phyloP scores from a whole-genome alignment of 2,329 filamentous ascomycete species.

The Aspergillus clavatus region DNA sequence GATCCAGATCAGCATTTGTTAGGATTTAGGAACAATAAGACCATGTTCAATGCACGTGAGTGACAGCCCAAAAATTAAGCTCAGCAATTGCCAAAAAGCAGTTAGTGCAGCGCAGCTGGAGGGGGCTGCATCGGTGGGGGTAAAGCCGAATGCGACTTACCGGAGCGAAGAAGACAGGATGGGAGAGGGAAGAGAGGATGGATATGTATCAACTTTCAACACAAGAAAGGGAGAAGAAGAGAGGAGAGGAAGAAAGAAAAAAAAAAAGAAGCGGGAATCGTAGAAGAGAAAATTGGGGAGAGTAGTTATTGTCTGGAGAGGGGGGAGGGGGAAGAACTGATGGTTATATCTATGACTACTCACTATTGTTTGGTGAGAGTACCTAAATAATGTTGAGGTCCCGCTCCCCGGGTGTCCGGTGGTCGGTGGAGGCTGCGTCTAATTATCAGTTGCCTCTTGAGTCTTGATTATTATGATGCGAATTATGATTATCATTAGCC shows the following conservation, averaged over 20 bases:
- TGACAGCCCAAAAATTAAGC: conserved; percentile 12
- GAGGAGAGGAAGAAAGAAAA: conserved; percentile 2
- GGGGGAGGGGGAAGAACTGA: conserved; percentile 5
- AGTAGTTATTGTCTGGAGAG: too few species aligned
- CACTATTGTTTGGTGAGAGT: neutral
- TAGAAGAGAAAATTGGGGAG: conserved; percentile 4
- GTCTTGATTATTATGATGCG: too few species aligned
- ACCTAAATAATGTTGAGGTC: conserved; percentile 17
- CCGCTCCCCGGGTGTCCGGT: conserved; percentile 18
- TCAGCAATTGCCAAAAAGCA: conserved; percentile 4
- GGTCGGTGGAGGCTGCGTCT: conserved; percentile 1
- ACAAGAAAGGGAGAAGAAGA: neutral
- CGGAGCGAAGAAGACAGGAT: conserved; percentile 1
- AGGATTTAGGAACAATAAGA: neutral
- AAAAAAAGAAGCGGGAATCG: conserved; percentile 3
- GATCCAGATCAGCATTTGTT: neutral
- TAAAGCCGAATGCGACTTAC: neutral
- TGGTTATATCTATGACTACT: neutral
- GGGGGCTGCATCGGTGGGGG: neutral
- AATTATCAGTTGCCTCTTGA: too few species aligned
- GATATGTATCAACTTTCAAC: conserved; percentile 3
- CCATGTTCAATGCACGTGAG: conserved; percentile 11
- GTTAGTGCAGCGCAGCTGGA: neutral
- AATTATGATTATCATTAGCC: too few species aligned
- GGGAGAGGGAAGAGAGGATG: conserved; percentile 1